Conservation (phyloP, 305 asterid genomes). For the Coffea humblotiana region DNA sequence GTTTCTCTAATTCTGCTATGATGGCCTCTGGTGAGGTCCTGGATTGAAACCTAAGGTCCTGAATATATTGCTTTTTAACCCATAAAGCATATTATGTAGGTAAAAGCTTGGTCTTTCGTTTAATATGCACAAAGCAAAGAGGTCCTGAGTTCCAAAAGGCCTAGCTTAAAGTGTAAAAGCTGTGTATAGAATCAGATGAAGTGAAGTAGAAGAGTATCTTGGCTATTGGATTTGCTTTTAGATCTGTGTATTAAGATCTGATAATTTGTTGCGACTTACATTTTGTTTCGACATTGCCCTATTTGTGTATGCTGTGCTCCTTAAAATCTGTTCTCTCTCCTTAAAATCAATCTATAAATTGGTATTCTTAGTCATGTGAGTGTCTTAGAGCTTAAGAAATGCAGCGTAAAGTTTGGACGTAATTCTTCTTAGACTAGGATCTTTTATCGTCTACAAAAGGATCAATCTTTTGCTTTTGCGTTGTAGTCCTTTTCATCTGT, state of each 20-base stretch:
- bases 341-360: background rate
- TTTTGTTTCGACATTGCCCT: background rate
- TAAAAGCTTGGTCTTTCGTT: background rate
- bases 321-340: no score
- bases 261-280: background rate
- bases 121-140: no score
- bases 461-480: constrained; percentile 7
- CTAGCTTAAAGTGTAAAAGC: no score
- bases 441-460: background rate
- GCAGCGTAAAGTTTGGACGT: background rate
- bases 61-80: background rate
- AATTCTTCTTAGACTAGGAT: background rate
- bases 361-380: background rate
- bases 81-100: background rate
- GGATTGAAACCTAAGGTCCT: background rate
- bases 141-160: background rate
- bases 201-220: background rate
- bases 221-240: background rate
- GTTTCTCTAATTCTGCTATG: constrained; percentile 21
- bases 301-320: background rate
- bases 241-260: background rate
- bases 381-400: background rate
- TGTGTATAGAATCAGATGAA: background rate
- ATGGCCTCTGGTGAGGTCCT: background rate
- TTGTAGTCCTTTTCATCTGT: background rate